Evolutionary conservation across 352 stramenopile genomes (phyloP).

Genomic region (Phytopythium vexans): DNA sequence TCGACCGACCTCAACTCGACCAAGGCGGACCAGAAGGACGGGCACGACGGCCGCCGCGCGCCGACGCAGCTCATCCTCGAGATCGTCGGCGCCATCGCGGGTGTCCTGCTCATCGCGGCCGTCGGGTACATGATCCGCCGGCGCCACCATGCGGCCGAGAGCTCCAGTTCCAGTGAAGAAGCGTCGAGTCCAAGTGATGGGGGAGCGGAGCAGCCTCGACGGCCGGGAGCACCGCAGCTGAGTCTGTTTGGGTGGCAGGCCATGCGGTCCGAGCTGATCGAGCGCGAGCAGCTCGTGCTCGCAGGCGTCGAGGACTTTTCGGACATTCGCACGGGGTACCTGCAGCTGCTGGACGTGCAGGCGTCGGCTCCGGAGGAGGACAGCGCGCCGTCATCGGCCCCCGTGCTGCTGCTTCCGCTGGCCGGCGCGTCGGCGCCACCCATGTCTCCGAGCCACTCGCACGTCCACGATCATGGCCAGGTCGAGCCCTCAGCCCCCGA

Average conservation of each 20-base stretch:
- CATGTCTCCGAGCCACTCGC: conserved; percentile 14
- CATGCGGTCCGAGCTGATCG: conserved; percentile 41
- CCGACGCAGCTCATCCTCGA: conserved; percentile 15
- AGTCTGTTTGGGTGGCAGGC: conserved; percentile 55
- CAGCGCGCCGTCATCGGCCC: conserved; percentile 17
- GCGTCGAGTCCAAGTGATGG: no score
- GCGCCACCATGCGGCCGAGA: conserved; percentile 1
- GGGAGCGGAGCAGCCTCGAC: no score
- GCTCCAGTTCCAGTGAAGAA: conserved; percentile 8
- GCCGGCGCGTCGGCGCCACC: conserved; percentile 33
- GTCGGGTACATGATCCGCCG: conserved; percentile 23
- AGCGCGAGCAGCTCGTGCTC: conserved; percentile 44
- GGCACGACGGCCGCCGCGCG: conserved; percentile 5
- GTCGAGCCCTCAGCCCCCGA: conserved; percentile 7
- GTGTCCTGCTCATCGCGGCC: conserved; percentile 25
- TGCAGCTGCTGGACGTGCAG: conserved; percentile 53
- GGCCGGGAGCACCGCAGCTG: conserved; percentile 11
- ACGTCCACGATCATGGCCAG: conserved; percentile 1
- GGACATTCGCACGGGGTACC: conserved; percentile 29
- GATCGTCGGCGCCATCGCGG: conserved; percentile 28
- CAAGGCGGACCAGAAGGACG: conserved; percentile 15
- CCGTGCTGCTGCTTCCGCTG: conserved; percentile 23
- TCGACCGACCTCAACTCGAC: conserved; percentile 6
- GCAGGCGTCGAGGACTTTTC: conserved; percentile 43
- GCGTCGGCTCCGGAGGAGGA: conserved; percentile 33